These are phyloP conservation scores for Starmerella asiatica DNA, from an alignment of 805 yeast genomes.

Conservation along the genomic window DNA sequence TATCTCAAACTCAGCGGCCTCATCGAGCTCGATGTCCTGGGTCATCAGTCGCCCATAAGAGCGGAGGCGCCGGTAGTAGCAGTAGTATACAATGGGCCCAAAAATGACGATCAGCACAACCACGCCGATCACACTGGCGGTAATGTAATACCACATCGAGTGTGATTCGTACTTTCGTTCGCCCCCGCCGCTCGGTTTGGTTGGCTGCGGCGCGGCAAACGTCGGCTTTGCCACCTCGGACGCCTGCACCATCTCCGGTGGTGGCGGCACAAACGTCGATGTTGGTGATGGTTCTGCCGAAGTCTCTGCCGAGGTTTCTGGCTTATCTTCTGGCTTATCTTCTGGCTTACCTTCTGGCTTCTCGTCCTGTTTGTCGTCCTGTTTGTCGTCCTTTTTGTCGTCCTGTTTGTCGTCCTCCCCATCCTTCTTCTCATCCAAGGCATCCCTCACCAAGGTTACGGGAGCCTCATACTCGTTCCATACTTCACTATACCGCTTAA, in stretches of 20 bases:
- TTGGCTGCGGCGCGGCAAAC: background rate
- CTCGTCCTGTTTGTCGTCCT: background rate
- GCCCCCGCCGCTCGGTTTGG: background rate
- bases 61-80: conserved; percentile 2
- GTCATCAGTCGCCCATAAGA: conserved; percentile 6
- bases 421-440: background rate
- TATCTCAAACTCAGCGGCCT: conserved; percentile 10
- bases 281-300: background rate
- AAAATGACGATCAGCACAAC: conserved; percentile 4
- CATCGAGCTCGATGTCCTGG: conserved; percentile 17
- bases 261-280: background rate
- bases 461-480: conserved; percentile 20
- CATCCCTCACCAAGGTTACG: conserved; percentile 8
- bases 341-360: background rate
- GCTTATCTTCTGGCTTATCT: background rate
- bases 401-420: background rate
- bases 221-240: background rate
- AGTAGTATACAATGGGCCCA: conserved; percentile 6
- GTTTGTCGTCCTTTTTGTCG: background rate
- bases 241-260: background rate
- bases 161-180: too few relatives aligned
- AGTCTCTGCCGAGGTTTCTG: too few relatives aligned
- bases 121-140: conserved; percentile 7
- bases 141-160: conserved; percentile 8
- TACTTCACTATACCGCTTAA: conserved; percentile 34